Conservation (phyloP, 129 eudicot genomes). For the Lactuca sativa region DNA sequence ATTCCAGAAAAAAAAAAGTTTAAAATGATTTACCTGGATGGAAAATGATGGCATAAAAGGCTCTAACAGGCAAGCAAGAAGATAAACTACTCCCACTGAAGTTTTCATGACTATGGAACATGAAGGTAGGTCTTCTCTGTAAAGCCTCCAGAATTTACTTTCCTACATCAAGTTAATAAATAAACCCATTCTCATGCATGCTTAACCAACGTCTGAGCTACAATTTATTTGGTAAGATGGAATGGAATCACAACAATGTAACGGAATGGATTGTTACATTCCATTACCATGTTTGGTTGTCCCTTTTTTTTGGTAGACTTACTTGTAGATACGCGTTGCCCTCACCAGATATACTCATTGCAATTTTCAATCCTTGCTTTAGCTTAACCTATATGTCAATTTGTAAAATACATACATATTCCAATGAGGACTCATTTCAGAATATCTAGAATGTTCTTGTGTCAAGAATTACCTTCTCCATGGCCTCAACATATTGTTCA, state of each 20-base stretch:
- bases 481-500: constrained; percentile 76
- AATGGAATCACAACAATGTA: no score
- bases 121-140: constrained; percentile 69
- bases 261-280: no score
- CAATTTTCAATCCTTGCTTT: constrained; percentile 82
- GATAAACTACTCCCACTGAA: constrained; percentile 83
- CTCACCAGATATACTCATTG: constrained; percentile 78
- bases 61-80: constrained; percentile 84
- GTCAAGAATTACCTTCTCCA: constrained; percentile 72
- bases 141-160: constrained; percentile 95
- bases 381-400: constrained; percentile 61
- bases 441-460: neutral
- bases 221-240: no score
- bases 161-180: constrained; percentile 41
- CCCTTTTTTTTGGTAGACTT: constrained; percentile 8
- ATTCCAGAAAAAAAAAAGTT: no score
- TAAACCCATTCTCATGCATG: no score
- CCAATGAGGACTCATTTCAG: no score
- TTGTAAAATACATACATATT: neutral
- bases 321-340: constrained; percentile 96
- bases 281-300: no score
- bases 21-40: constrained; percentile 51
- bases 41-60: constrained; percentile 96
- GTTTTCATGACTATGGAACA: constrained; percentile 91
- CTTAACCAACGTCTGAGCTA: no score